phyloP scores from a whole-genome alignment of 164 flowering plant species.

The Vitis rupestris region DNA sequence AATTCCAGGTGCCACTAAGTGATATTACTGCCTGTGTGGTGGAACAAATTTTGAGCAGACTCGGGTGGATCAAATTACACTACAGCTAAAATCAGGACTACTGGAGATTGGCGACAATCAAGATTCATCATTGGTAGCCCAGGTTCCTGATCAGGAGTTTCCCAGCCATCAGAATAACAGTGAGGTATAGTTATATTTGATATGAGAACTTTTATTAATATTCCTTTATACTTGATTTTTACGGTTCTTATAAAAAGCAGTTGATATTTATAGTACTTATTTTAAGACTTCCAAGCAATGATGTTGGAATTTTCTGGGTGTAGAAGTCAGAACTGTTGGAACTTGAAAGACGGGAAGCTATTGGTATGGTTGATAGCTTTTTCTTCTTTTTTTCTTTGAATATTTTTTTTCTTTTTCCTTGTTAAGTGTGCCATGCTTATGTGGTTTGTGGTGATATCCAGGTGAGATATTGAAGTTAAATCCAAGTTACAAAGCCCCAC shows the following conservation, averaged over 20 bases:
- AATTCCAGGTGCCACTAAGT: slow-evolving; percentile 86
- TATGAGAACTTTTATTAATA: neutral
- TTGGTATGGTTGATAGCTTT: slow-evolving; percentile 53
- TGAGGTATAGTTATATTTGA: slow-evolving; percentile 41
- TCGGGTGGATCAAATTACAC: slow-evolving; percentile 84
- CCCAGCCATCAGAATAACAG: slow-evolving; percentile 25
- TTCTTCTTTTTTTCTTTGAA: slow-evolving; percentile 3
- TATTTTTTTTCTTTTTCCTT: neutral
- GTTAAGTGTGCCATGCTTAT: neutral
- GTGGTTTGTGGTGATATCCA: slow-evolving; percentile 26
- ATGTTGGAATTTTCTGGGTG: slow-evolving; percentile 15
- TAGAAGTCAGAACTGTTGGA: slow-evolving; percentile 57
- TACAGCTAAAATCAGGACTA: slow-evolving; percentile 52
- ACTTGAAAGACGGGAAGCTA: slow-evolving; percentile 76
- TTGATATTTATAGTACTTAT: neutral
- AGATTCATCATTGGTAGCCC: slow-evolving; percentile 24
- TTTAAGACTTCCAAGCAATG: slow-evolving; percentile 7
- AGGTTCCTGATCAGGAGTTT: slow-evolving; percentile 26
- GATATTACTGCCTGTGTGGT: slow-evolving; percentile 86
- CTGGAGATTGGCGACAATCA: slow-evolving; percentile 31
- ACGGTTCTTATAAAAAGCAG: too few relatives aligned
- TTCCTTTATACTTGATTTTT: slow-evolving; percentile 4
- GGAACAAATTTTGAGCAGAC: slow-evolving; percentile 92
- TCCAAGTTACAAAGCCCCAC: slow-evolving; percentile 81
- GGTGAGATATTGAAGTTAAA: slow-evolving; percentile 85